Evolutionary conservation across 352 stramenopile genomes (phyloP), one percentile per base, ranked within the genome.

Genomic region (Thraustotheca clavata): DNA sequence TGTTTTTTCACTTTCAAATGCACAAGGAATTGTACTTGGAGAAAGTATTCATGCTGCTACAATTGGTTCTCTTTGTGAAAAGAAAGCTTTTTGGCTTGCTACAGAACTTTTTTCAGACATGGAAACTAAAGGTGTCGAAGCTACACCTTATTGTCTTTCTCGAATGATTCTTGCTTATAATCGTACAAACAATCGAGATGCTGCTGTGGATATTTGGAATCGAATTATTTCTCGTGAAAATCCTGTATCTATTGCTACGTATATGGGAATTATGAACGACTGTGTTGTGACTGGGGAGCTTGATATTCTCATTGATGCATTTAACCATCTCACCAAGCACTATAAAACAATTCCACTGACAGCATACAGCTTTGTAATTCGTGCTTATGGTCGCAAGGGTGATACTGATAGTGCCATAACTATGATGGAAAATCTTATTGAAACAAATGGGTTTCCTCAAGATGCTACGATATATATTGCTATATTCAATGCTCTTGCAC

Each of bases 401-500:
- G 69, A 78, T 33, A 89, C 82, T 26, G 70, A 89, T 60, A 71
- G 59, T 32, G 80, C 84, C 0, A 69, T 91, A 3, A 76, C 85
- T 32, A 49, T 93, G 9, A 90, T 93, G 54, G 73, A 91, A n/a
- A 68, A 71, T 38, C 88, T 88, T 34, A 67, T 89, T 0, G 70
- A 74, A 14, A 86, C 79, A 76, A 32, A 60, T 71, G 2, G 69
- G 67, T 5, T 38, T 35, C 1, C 50, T 36, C 0, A 59, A 71
- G 29, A 68, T 62, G 9, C 57, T 81, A 59, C 78, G 74, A 2
- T 71, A 70, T 93, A 91, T 54, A 69, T 91, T 8, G 75, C 84
- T 3, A 69, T 87, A 5, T 93, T 93, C 61, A 93, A 93, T 52
- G 84, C 84, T n/a, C 72, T 93, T 12, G 89, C 80, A 6, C 76